Base-by-base conservation (phyloP, 768 basidiomycete species). In the Clavulina sp. region DNA sequence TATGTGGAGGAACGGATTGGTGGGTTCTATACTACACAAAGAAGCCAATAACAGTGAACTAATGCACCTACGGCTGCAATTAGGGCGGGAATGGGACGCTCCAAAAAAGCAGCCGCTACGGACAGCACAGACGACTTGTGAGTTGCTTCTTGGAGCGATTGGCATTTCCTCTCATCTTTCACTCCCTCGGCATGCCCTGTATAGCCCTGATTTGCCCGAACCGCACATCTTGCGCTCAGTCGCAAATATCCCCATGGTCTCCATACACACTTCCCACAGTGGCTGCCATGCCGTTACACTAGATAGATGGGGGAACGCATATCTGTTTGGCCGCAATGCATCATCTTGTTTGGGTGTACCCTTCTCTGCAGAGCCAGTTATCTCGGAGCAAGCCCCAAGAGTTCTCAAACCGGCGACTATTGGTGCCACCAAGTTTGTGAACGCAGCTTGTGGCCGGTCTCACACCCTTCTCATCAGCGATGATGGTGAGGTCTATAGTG, bases 161-260 rank as follows among this genome's bases (percentile, higher is more conserved):
- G 26, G 28, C 47, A 41, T 48, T n/a, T n/a, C n/a, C n/a, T n/a
- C n/a, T n/a, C n/a, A n/a, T n/a, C n/a, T n/a, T n/a, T n/a, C n/a
- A n/a, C n/a, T n/a, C n/a, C n/a, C n/a, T n/a, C n/a, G n/a, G n/a
- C n/a, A n/a, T n/a, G n/a, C n/a, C n/a, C n/a, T 26, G 28, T 33
- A 36, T 63, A 77, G 72, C 55, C 81, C 87, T 3, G 91, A 96
- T 70, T 75, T 96, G 3, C 73, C 81, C 50, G 78, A 84, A 64
- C 89, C 91, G 0, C 77, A 91, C 65, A 86, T 93, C 59, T 73
- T 96, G 18, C 84, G 93, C 52, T 85, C 88, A 0, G 70, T 96
- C 30, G 73, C 77, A 62, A 91, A 92, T 63, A 72, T 92, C 66
- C 77, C 80, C 61, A 70, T 73, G 6, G 65, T 69, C 21, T 83